Base-by-base conservation (phyloP, 1,139 yeast species). In the Pichia sp. region DNA sequence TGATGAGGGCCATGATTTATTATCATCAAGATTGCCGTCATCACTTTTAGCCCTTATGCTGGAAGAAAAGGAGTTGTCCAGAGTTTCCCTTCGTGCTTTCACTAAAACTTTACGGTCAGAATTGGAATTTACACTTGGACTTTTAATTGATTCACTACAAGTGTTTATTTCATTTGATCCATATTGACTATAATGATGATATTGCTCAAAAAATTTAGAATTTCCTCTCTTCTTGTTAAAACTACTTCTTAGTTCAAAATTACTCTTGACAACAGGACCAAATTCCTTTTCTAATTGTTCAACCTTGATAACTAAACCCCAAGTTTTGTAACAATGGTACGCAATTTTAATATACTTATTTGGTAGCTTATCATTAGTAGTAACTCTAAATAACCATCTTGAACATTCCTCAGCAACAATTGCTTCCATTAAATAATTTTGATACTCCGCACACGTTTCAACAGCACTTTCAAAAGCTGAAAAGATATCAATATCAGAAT, bases 381-480 rank as follows among this genome's bases (percentile, higher is more conserved):
- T 61, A n/a, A 58, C 60, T 2, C 51, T 57, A n/a, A 61, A 61
- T 15, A 77, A 58, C 77, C 79, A 77, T 16, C 61, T 62, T 2
- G 75, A 79, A 61, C 80, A 76, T 22, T 72, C 62, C 43, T 72
- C 71, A 51, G 70, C 66, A 6, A 69, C 68, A 54, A 72, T 59
- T 1, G 76, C 79, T 6, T 68, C 69, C 46, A 74, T 79, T 36
- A 68, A 64, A 56, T 67, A 61, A 29, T 66, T 59, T 4, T 67
- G 66, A 34, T 60, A 53, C 16, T 57, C 56, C 16, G 62, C 59
- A 1, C 78, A 74, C 4, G 53, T 47, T 23, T 69, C 73, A 22
- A 76, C 66, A 0, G 80, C 74, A 37, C 68, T 73, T 51, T 76
- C 79, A 58, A 72, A 77, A 16, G 64, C 54, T 50, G 77, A 81